These are phyloP conservation scores for Lasiosphaeria hispida DNA, from an alignment of 495 filamentous ascomycete genomes.

Conservation along the genomic window DNA sequence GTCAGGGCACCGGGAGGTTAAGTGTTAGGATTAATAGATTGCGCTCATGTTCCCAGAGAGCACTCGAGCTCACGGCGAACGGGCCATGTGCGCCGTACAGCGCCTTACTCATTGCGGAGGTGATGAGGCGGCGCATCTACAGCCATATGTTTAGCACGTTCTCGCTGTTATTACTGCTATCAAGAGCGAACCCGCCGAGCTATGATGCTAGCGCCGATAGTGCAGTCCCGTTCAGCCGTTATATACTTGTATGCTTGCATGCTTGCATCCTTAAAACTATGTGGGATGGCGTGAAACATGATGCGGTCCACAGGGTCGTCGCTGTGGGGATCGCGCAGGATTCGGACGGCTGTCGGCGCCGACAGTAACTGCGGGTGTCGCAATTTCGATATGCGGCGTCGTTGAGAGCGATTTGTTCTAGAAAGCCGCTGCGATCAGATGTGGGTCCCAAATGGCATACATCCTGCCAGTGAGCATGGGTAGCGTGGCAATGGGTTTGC, in stretches of 20 bases:
- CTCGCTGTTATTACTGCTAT: neutral
- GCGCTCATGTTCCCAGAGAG: slow-evolving; percentile 10
- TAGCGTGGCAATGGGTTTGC: slow-evolving; percentile 21
- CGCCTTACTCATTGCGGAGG: neutral
- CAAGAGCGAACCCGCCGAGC: neutral
- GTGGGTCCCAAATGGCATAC: slow-evolving; percentile 24
- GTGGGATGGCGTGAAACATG: neutral
- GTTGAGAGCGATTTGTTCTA: slow-evolving; percentile 16
- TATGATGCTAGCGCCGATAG: neutral
- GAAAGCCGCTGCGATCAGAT: slow-evolving; percentile 15
- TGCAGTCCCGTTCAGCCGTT: slow-evolving; percentile 1
- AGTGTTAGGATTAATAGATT: slow-evolving; percentile 5
- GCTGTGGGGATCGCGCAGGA: neutral
- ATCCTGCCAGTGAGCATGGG: slow-evolving; percentile 28
- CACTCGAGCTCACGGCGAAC: slow-evolving; percentile 2
- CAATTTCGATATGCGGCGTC: slow-evolving; percentile 1
- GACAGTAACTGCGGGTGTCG: neutral
- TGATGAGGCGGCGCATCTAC: slow-evolving; percentile 12
- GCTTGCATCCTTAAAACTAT: neutral
- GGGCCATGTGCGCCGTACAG: slow-evolving; percentile 11
- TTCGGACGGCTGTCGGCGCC: neutral
- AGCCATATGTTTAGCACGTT: slow-evolving; percentile 12
- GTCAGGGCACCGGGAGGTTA: slow-evolving; percentile 9
- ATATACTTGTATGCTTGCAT: neutral
- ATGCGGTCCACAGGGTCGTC: neutral